Conservation (phyloP, 208 protist genomes). For the Leptomonas seymouri region DNA sequence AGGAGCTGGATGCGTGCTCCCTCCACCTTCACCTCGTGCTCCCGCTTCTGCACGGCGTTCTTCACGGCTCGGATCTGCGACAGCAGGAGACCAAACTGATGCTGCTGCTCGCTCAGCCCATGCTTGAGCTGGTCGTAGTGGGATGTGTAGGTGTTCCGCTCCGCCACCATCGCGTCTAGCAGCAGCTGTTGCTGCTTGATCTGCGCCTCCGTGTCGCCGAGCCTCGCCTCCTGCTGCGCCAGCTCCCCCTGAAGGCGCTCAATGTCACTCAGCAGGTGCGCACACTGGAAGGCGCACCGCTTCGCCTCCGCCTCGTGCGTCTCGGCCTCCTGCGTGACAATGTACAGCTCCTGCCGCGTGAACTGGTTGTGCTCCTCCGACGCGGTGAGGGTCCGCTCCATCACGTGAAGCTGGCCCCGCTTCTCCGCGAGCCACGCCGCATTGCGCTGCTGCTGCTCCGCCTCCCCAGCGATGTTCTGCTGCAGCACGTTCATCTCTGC, state of each 20-base stretch:
- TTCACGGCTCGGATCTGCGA: slow-evolving; percentile 92
- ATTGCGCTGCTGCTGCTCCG: slow-evolving; percentile 72
- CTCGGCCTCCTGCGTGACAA: slow-evolving; percentile 90
- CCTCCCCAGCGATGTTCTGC: slow-evolving; percentile 57
- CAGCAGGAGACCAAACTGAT: slow-evolving; percentile 95
- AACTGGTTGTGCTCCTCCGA: slow-evolving; percentile 89
- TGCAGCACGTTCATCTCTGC: slow-evolving; percentile 83
- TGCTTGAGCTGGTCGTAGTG: slow-evolving; percentile 95
- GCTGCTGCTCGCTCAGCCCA: slow-evolving; percentile 94
- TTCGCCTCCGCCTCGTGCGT: slow-evolving; percentile 78
- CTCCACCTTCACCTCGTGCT: slow-evolving; percentile 56
- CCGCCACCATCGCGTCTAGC: slow-evolving; percentile 94
- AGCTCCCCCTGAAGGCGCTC: slow-evolving; percentile 82
- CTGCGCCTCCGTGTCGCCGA: slow-evolving; percentile 66
- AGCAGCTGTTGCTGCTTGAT: slow-evolving; percentile 74
- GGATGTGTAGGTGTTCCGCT: slow-evolving; percentile 97
- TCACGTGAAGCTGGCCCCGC: slow-evolving; percentile 77
- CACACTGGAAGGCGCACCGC: slow-evolving; percentile 59
- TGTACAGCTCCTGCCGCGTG: slow-evolving; percentile 85
- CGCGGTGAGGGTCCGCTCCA: slow-evolving; percentile 87
- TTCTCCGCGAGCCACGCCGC: slow-evolving; percentile 80
- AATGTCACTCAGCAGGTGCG: slow-evolving; percentile 90
- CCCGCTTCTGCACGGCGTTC: slow-evolving; percentile 92
- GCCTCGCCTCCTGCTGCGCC: slow-evolving; percentile 80
- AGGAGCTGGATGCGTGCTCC: slow-evolving; percentile 48